These are phyloP conservation scores for Lachancea dasiensis DNA, from an alignment of 805 yeast species.

Conservation along the genomic window DNA sequence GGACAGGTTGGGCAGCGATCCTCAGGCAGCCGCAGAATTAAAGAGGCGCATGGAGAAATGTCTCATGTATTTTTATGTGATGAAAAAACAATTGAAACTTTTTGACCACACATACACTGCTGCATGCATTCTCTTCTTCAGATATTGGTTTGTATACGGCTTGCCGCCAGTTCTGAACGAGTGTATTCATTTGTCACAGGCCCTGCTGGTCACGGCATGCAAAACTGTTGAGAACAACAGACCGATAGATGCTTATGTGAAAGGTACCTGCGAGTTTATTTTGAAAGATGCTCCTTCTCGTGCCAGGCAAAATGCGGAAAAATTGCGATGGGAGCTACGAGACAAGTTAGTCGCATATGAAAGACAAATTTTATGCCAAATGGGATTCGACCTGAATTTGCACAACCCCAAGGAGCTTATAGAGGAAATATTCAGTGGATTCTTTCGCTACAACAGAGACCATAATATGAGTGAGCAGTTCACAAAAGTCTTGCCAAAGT, in stretches of 20 bases:
- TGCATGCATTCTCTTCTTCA: slow-evolving; percentile 30
- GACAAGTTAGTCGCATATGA: slow-evolving; percentile 32
- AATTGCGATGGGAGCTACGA: slow-evolving; percentile 33
- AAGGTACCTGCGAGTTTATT: slow-evolving; percentile 29
- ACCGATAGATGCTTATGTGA: slow-evolving; percentile 32
- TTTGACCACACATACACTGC: slow-evolving; percentile 35
- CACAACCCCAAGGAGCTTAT: slow-evolving; percentile 32
- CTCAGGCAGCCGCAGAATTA: slow-evolving; percentile 18
- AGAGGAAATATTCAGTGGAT: slow-evolving; percentile 32
- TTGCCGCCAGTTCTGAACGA: slow-evolving; percentile 26
- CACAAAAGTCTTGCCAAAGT: slow-evolving; percentile 25
- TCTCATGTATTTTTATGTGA: slow-evolving; percentile 31
- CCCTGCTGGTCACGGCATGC: slow-evolving; percentile 33
- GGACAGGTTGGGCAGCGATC: slow-evolving; percentile 24
- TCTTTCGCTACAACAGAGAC: slow-evolving; percentile 28
- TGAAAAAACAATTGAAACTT: slow-evolving; percentile 29
- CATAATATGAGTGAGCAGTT: slow-evolving; percentile 25
- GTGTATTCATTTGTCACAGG: slow-evolving; percentile 31
- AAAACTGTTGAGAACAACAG: slow-evolving; percentile 34
- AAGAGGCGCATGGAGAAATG: slow-evolving; percentile 32
- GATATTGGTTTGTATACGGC: slow-evolving; percentile 32
- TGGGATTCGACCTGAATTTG: slow-evolving; percentile 32
- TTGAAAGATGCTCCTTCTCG: slow-evolving; percentile 19
- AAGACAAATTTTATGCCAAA: slow-evolving; percentile 25
- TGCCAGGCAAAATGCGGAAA: slow-evolving; percentile 27